phyloP scores from a whole-genome alignment of 2,329 filamentous ascomycete genomes.

The Colletotrichum somersetense region DNA sequence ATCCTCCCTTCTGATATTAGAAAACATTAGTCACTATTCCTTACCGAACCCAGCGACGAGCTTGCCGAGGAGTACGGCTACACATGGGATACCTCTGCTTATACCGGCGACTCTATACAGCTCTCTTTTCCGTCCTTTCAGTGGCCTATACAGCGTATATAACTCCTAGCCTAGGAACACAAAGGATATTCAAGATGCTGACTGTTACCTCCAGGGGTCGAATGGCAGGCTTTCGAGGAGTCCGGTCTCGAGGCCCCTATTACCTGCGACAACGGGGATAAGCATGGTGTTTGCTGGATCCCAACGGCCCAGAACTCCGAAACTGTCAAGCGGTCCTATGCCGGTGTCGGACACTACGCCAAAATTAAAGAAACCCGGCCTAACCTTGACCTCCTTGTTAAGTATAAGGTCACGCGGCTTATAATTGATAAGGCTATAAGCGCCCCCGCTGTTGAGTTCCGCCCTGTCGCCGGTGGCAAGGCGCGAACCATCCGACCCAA shows the following conservation, averaged over 20 bases:
- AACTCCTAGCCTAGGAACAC: slow-evolving; percentile 7
- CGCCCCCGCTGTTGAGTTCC: slow-evolving; percentile 44
- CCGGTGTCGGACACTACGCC: slow-evolving; percentile 49
- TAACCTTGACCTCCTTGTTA: slow-evolving; percentile 47
- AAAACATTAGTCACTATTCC: slow-evolving; percentile 20
- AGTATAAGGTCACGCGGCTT: slow-evolving; percentile 48
- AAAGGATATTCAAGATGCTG: not conserved
- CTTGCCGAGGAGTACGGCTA: slow-evolving; percentile 48
- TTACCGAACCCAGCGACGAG: slow-evolving; percentile 44
- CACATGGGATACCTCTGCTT: slow-evolving; percentile 50
- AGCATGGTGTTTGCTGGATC: slow-evolving; percentile 50
- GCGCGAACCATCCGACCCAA: slow-evolving; percentile 47
- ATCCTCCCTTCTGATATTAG: not conserved
- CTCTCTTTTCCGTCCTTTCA: slow-evolving; percentile 51
- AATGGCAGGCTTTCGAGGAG: slow-evolving; percentile 44
- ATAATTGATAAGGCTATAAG: slow-evolving; percentile 31
- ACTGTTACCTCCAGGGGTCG: slow-evolving; percentile 21
- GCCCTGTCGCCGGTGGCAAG: slow-evolving; percentile 43
- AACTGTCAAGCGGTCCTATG: slow-evolving; percentile 47
- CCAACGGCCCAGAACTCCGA: slow-evolving; percentile 48
- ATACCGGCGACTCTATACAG: slow-evolving; percentile 50
- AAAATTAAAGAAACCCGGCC: slow-evolving; percentile 44
- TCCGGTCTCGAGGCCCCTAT: slow-evolving; percentile 44
- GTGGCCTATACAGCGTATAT: slow-evolving; percentile 47
- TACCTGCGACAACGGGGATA: slow-evolving; percentile 49